phyloP scores from a whole-genome alignment of 2,329 filamentous ascomycete species.

The Claviceps digitariae region DNA sequence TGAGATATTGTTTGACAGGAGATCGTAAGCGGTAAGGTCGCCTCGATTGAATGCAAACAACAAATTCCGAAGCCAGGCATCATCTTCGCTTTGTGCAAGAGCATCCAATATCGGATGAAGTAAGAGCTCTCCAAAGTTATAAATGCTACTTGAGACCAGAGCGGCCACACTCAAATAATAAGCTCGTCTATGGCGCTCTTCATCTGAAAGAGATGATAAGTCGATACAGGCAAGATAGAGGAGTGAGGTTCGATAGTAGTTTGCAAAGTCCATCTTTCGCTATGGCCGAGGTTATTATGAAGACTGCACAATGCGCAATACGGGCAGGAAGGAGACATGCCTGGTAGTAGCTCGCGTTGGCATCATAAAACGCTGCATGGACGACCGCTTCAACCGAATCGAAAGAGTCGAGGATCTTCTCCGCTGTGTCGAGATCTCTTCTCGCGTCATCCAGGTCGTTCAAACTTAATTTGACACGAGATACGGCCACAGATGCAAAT shows the following conservation, averaged over 20 bases:
- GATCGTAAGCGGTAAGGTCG: constrained; percentile 77
- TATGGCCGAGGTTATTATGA: constrained; percentile 8
- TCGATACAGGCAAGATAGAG: constrained; percentile 96
- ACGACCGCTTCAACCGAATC: constrained; percentile 93
- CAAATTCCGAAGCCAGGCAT: constrained; percentile 87
- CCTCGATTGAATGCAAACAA: constrained; percentile 96
- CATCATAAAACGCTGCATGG: constrained; percentile 90
- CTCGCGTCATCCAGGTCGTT: constrained; percentile 70
- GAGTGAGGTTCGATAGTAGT: constrained; percentile 94
- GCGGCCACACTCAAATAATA: constrained; percentile 90
- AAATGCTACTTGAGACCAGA: constrained; percentile 86
- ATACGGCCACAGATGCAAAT: constrained; percentile 82
- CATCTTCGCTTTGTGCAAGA: constrained; percentile 52
- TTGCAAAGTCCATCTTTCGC: constrained; percentile 79
- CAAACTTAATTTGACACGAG: constrained; percentile 72
- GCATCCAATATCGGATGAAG: constrained; percentile 91
- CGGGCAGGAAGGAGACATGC: constrained; percentile 18
- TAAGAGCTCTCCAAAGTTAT: constrained; percentile 99
- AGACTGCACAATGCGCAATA: too few species aligned
- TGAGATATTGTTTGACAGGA: constrained; percentile 65
- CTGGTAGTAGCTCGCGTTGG: constrained; percentile 91
- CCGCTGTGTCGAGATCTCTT: constrained; percentile 74
- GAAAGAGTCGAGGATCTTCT: constrained; percentile 78
- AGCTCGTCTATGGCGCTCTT: constrained; percentile 69
- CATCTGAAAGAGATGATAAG: constrained; percentile 55